Percentiles rank a stretch among this genome's conserved stretches.
phyloP scores from a whole-genome alignment of 148 eudicot genomes.

The Camellia japonica region DNA sequence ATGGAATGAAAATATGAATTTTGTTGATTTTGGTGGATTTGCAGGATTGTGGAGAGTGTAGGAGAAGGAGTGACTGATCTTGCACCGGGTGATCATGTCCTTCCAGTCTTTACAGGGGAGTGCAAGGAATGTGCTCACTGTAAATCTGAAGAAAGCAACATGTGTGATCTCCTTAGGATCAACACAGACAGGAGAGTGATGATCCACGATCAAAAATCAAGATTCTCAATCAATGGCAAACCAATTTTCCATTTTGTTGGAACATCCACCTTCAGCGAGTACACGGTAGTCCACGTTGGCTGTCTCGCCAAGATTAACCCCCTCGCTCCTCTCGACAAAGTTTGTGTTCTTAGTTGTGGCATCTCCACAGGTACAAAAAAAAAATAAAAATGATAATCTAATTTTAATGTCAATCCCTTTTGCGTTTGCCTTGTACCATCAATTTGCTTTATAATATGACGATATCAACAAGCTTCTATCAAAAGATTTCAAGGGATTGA shows the following conservation, averaged over 20 bases:
- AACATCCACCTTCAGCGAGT: conserved; percentile 45
- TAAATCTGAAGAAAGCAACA: conserved; percentile 38
- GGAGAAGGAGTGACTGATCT: conserved; percentile 41
- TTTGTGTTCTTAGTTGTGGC: conserved; percentile 42
- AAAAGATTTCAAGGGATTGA: too few relatives aligned
- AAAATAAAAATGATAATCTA: too few relatives aligned
- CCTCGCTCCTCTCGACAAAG: conserved; percentile 33
- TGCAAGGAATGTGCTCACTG: conserved; percentile 44
- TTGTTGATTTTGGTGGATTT: too few relatives aligned
- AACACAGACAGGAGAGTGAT: conserved; percentile 37
- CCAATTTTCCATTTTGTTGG: conserved; percentile 36
- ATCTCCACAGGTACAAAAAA: conserved; percentile 34
- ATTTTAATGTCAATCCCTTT: too few relatives aligned
- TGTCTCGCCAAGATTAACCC: conserved; percentile 34
- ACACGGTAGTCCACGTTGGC: conserved; percentile 38
- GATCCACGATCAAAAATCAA: conserved; percentile 34
- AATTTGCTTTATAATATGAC: too few relatives aligned
- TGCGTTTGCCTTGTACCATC: too few relatives aligned
- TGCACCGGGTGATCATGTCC: conserved; percentile 39
- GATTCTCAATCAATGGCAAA: conserved; percentile 35
- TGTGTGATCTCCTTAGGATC: conserved; percentile 32
- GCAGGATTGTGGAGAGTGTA: conserved; percentile 38
- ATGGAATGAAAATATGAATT: background rate
- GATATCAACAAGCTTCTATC: too few relatives aligned
- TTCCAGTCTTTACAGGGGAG: conserved; percentile 39